These are phyloP conservation scores for Cubamyces lactineus DNA, from an alignment of 768 basidiomycete species.

Conservation along the genomic window DNA sequence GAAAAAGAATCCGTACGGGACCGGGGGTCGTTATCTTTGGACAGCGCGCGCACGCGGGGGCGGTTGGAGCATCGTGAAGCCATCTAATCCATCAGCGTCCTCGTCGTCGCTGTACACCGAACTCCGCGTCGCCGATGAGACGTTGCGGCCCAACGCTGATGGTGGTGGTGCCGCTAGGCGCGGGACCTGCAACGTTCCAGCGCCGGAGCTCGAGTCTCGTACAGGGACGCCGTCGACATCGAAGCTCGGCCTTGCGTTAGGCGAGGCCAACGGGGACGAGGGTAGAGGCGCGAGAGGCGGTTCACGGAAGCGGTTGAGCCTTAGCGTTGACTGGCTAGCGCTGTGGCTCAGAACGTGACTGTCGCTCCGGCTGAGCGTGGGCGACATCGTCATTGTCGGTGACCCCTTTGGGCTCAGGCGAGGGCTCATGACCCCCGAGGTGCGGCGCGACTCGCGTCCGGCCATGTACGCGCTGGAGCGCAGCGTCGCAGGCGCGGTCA, in stretches of 20 bases:
- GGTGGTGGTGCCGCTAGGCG: background rate
- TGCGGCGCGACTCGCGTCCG: slow-evolving; percentile 19
- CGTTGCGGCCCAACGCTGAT: background rate
- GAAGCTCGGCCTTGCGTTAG: slow-evolving; percentile 19
- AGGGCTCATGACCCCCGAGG: background rate
- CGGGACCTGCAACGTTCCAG: background rate
- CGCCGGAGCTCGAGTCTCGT: slow-evolving; percentile 6
- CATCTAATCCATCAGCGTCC: slow-evolving; percentile 6
- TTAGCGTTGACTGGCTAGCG: slow-evolving; percentile 3
- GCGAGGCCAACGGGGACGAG: slow-evolving; percentile 29
- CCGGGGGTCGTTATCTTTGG: background rate
- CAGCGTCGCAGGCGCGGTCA: slow-evolving; percentile 20
- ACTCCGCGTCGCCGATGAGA: slow-evolving; percentile 9
- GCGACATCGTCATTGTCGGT: slow-evolving; percentile 1
- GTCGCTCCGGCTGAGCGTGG: background rate
- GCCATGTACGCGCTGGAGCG: slow-evolving; percentile 28
- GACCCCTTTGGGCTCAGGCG: background rate
- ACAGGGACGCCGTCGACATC: slow-evolving; percentile 8
- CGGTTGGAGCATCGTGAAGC: slow-evolving; percentile 23
- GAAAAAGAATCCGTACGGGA: background rate
- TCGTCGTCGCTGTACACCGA: slow-evolving; percentile 16
- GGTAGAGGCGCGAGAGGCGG: slow-evolving; percentile 33
- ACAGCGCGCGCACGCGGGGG: background rate
- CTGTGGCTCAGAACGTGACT: slow-evolving; percentile 1
- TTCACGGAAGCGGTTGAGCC: slow-evolving; percentile 23